phyloP scores from a whole-genome alignment of 2,329 filamentous ascomycete genomes.

The Delphinella strobiligena region DNA sequence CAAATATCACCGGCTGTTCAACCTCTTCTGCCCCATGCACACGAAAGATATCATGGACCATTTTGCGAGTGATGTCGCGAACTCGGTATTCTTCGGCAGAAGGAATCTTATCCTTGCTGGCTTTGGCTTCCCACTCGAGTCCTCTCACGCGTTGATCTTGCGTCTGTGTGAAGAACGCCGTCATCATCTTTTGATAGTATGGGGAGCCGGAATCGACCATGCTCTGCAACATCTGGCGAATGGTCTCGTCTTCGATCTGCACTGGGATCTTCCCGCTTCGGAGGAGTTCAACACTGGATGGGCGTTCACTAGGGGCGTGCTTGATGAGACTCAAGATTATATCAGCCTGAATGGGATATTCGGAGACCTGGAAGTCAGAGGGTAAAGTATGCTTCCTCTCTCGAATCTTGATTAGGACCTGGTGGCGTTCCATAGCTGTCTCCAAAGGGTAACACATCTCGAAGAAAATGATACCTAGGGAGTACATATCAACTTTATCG shows the following conservation, averaged over 20 bases:
- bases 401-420: constrained; percentile 57
- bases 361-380: constrained; percentile 56
- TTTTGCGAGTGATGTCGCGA: constrained; percentile 52
- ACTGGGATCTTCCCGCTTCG: constrained; percentile 79
- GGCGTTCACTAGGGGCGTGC: constrained; percentile 71
- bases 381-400: constrained; percentile 59
- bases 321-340: constrained; percentile 72
- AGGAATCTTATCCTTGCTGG: constrained; percentile 4
- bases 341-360: constrained; percentile 56
- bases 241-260: constrained; percentile 85
- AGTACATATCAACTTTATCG: constrained; percentile 97
- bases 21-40: constrained; percentile 81
- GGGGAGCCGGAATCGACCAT: constrained; percentile 73
- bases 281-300: constrained; percentile 69
- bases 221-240: constrained; percentile 69
- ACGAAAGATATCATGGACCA: constrained; percentile 66
- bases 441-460: constrained; percentile 71
- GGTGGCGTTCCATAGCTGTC: constrained; percentile 52
- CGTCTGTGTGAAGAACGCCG: constrained; percentile 63
- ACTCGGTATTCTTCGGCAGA: constrained; percentile 16
- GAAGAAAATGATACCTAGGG: constrained; percentile 92
- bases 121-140: constrained; percentile 35
- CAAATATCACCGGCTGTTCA: constrained; percentile 64
- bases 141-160: constrained; percentile 71
- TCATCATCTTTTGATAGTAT: constrained; percentile 81